These are phyloP conservation scores for Hyaloscypha finlandica DNA, from an alignment of 495 filamentous ascomycete species.

Conservation along the genomic window DNA sequence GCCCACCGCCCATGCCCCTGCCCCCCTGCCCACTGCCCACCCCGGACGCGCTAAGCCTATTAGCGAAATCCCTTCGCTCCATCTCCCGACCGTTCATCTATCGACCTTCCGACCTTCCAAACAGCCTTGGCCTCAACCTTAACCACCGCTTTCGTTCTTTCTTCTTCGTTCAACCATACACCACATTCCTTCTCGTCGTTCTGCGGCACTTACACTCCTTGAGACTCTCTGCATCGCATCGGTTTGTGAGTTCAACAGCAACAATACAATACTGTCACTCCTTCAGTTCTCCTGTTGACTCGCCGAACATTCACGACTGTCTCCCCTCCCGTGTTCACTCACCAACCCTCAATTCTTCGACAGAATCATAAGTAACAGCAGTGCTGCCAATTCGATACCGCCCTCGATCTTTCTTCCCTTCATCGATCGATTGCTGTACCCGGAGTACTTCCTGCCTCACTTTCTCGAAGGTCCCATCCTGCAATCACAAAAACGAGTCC, in stretches of 20 bases:
- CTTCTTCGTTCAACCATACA: constrained; percentile 33
- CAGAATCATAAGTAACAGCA: constrained; percentile 31
- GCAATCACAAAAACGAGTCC: constrained; percentile 15
- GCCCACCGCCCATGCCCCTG: too few relatives aligned
- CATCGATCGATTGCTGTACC: constrained; percentile 11
- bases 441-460: constrained; percentile 17
- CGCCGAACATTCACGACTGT: constrained; percentile 26
- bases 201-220: constrained; percentile 35
- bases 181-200: constrained; percentile 31
- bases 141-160: constrained; percentile 35
- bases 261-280: constrained; percentile 40
- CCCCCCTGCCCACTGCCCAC: neutral
- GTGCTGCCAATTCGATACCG: constrained; percentile 33
- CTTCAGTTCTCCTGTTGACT: constrained; percentile 32
- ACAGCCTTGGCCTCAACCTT: neutral
- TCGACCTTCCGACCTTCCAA: constrained; percentile 11
- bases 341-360: constrained; percentile 36
- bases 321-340: constrained; percentile 27
- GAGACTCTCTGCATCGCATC: constrained; percentile 15
- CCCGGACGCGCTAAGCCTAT: neutral
- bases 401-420: constrained; percentile 27
- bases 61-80: neutral
- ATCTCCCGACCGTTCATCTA: neutral
- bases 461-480: constrained; percentile 27
- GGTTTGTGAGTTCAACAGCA: constrained; percentile 26